These are phyloP conservation scores for Aspergillus floridensis DNA, from an alignment of 2,329 filamentous ascomycete genomes.

Conservation along the genomic window DNA sequence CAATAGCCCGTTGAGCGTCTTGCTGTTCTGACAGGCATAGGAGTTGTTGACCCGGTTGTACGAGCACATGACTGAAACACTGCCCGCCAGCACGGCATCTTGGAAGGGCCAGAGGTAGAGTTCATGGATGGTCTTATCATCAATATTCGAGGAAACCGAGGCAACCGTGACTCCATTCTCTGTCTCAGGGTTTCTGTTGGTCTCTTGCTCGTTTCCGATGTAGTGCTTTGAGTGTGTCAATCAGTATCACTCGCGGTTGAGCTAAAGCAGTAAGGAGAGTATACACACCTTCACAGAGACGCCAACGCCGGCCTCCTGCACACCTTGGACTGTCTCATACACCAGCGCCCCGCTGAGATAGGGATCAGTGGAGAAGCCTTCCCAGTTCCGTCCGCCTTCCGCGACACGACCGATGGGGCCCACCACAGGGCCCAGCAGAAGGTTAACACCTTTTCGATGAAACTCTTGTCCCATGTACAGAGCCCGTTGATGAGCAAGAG, in stretches of 20 bases:
- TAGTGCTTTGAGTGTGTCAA: slow-evolving; percentile 51
- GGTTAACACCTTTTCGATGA: slow-evolving; percentile 70
- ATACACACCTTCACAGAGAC: slow-evolving; percentile 64
- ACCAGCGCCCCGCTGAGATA: slow-evolving; percentile 71
- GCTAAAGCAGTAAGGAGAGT: not conserved
- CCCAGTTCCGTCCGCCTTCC: slow-evolving; percentile 69
- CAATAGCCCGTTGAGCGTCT: slow-evolving; percentile 60
- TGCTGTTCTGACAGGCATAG: slow-evolving; percentile 65
- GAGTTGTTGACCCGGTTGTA: slow-evolving; percentile 71
- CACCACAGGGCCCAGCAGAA: slow-evolving; percentile 73
- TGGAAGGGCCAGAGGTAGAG: slow-evolving; percentile 67
- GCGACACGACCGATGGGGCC: slow-evolving; percentile 68
- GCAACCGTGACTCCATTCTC: slow-evolving; percentile 60
- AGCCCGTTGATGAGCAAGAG: slow-evolving; percentile 66
- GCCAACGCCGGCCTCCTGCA: slow-evolving; percentile 77
- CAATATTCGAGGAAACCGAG: slow-evolving; percentile 59
- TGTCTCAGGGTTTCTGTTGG: slow-evolving; percentile 62
- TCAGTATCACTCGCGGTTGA: not conserved
- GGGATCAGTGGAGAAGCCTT: slow-evolving; percentile 67
- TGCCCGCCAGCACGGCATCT: slow-evolving; percentile 64
- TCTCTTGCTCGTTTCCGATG: slow-evolving; percentile 71
- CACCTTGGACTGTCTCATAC: slow-evolving; percentile 71
- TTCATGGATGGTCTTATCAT: slow-evolving; percentile 63
- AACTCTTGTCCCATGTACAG: slow-evolving; percentile 73
- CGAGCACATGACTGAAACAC: slow-evolving; percentile 69